Evolutionary conservation across 345 rosid species (phyloP), one percentile per base, ranked within the genome.

Genomic region (Citropsis articulata): DNA sequence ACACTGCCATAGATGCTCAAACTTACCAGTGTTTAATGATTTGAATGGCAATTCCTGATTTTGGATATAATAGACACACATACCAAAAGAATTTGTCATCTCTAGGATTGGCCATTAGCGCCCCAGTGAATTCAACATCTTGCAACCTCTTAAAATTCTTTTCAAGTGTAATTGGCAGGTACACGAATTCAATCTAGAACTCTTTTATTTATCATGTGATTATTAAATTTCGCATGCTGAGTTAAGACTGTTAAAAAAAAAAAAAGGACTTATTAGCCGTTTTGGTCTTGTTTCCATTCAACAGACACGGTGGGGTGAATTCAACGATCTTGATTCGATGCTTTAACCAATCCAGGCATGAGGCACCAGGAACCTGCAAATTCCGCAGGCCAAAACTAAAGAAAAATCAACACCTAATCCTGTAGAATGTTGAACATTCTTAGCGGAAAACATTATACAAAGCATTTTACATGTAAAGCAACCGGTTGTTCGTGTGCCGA

Each of bases 401-500:
- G 48, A 64, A 64, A 72, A 75, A 64, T 65, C 62, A 75, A 75
- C 69, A 50, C 55, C 69, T 28, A 18, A 28, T 48, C 38, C 9
- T 1, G 12, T 25, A 28, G 36, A 75, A 63, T 27, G 30, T 62
- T 75, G 60, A 45, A 28, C 21, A 64, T 21, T 64, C 70, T 35
- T 13, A 10, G 70, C 31, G n/a, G n/a, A 75, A 28, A 21, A 9
- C 13, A 13, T 27, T 50, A 45, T 1, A 63, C 9, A 40, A 19
- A 28, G 50, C 40, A 27, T 42, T 24, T 59, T 4, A 61, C 42
- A 8, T 31, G 7, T 50, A 50, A 50, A 5, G 19, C 5, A 53
- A 33, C 24, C 7, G 3, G 24, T 42, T 18, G 38, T 25, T 24
- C 33, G 25, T 19, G 9, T 9, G 60, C 12, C 28, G 33, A 62